Conservation (phyloP, 1,284 basidiomycete genomes). For the Trametes sp. region DNA sequence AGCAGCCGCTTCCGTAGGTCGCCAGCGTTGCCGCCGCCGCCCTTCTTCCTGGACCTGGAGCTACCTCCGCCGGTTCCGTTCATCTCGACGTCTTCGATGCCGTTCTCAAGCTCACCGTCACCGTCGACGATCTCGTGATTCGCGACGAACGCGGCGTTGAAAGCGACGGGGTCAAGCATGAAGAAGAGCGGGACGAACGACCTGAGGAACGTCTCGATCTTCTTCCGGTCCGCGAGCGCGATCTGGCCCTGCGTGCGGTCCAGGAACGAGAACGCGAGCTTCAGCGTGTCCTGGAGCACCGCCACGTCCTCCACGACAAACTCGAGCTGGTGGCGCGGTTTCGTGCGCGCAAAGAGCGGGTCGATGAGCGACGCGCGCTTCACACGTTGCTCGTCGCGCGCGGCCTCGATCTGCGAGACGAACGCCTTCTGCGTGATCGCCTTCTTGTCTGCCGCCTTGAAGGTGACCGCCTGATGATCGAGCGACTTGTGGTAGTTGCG, state of each 20-base stretch:
- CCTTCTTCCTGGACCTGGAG: constrained; percentile 49
- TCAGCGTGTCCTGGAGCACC: constrained; percentile 87
- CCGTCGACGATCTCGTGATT: constrained; percentile 51
- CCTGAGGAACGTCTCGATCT: constrained; percentile 87
- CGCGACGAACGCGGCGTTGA: constrained; percentile 72
- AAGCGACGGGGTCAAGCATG: constrained; percentile 71
- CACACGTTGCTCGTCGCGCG: constrained; percentile 86
- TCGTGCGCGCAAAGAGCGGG: constrained; percentile 75
- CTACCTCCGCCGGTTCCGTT: constrained; percentile 45
- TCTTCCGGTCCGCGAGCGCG: constrained; percentile 74
- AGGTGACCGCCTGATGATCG: constrained; percentile 92
- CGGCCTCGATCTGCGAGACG: constrained; percentile 89
- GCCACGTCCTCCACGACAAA: constrained; percentile 80
- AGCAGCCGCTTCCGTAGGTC: constrained; percentile 78
- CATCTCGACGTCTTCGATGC: constrained; percentile 58
- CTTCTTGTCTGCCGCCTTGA: constrained; percentile 95
- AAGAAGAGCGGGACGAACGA: constrained; percentile 82
- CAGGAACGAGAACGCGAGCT: constrained; percentile 90
- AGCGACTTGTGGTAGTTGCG: constrained; percentile 93
- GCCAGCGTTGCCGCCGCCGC: constrained; percentile 52
- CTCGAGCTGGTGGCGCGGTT: constrained; percentile 82
- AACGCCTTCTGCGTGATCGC: constrained; percentile 85
- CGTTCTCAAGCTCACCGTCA: constrained; percentile 58
- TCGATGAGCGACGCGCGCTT: constrained; percentile 81
- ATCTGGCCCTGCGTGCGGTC: constrained; percentile 87